Evolutionary conservation across 169 alveolate species (phyloP).

Genomic region (Blepharisma undulans): DNA sequence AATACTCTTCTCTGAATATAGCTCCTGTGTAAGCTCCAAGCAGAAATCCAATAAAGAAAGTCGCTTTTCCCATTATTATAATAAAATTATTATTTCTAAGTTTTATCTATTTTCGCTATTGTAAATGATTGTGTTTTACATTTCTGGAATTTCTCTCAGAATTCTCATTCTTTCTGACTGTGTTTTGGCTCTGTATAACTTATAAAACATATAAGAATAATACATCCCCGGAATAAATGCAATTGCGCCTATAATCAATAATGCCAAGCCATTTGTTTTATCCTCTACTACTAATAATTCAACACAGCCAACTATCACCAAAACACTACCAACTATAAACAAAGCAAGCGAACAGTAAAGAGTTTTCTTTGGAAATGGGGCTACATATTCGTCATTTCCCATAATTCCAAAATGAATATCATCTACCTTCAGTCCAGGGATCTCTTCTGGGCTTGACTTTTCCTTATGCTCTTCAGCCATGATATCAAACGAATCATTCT

Average conservation of each 20-base stretch:
- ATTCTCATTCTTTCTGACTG: conserved; percentile 36
- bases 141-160: conserved; percentile 39
- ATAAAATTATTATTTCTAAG: not conserved
- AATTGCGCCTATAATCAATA: conserved; percentile 28
- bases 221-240: conserved; percentile 34
- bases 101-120: not conserved
- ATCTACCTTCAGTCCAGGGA: not conserved
- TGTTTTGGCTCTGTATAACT: conserved; percentile 33
- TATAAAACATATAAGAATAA: conserved; percentile 15
- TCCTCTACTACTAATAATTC: conserved; percentile 23
- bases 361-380: conserved; percentile 33
- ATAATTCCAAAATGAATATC: not conserved
- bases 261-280: conserved; percentile 28
- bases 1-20: conserved; percentile 31
- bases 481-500: not conserved
- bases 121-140: not conserved
- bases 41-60: not conserved
- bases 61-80: not conserved
- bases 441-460: not conserved
- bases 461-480: not conserved
- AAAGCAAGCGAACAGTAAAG: not conserved
- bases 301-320: conserved; percentile 17
- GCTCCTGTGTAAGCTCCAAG: conserved; percentile 32
- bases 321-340: conserved; percentile 21
- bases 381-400: not conserved